phyloP scores from a whole-genome alignment of 805 yeast species.

The Scheffersomyces spartinae region DNA sequence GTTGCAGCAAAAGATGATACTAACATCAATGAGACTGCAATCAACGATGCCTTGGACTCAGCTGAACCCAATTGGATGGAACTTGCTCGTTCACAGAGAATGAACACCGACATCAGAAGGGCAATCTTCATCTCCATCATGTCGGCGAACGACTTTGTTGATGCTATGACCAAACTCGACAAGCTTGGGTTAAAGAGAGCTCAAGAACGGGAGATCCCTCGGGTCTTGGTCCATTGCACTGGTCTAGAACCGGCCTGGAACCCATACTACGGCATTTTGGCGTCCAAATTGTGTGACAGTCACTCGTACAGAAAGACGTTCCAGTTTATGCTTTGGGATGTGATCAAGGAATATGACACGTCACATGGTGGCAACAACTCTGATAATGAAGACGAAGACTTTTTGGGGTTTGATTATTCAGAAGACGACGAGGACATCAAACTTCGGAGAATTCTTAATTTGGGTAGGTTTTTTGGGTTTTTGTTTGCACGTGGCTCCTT shows the following conservation, averaged over 20 bases:
- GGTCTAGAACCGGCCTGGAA: conserved; percentile 74
- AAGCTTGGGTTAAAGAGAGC: conserved; percentile 65
- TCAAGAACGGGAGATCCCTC: conserved; percentile 82
- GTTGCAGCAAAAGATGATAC: conserved; percentile 8
- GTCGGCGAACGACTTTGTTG: conserved; percentile 90
- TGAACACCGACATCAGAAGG: conserved; percentile 92
- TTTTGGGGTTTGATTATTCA: conserved; percentile 21
- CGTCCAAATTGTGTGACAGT: conserved; percentile 61
- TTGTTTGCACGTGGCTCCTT: conserved; percentile 64
- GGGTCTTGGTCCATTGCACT: conserved; percentile 77
- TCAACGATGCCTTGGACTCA: conserved; percentile 51
- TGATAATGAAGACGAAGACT: conserved; percentile 34
- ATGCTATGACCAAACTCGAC: conserved; percentile 74
- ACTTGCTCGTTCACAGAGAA: conserved; percentile 73
- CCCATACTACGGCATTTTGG: conserved; percentile 80
- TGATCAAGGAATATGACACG: conserved; percentile 55
- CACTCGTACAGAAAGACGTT: conserved; percentile 73
- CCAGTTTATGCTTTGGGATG: conserved; percentile 87
- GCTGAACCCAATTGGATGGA: conserved; percentile 84
- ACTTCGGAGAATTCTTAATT: conserved; percentile 50
- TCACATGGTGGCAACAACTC: conserved; percentile 19
- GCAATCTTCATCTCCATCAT: conserved; percentile 89
- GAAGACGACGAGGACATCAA: conserved; percentile 41
- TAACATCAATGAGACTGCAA: conserved; percentile 31
- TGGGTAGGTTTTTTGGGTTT: conserved; percentile 73